Evolutionary conservation across 1,139 yeast species (phyloP).

Genomic region (Kazachstania sp.): DNA sequence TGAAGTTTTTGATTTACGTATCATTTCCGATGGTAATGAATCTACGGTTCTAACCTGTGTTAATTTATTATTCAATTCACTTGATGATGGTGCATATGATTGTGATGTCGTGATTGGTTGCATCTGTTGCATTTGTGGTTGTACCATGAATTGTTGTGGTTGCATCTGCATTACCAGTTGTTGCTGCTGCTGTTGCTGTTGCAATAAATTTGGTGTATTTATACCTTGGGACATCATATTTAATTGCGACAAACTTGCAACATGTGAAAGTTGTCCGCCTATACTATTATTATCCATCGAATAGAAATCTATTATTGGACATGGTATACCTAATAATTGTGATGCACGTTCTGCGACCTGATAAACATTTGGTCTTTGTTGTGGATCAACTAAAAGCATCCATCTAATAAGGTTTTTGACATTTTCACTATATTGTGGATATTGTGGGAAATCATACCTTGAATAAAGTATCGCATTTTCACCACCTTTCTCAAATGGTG

Average conservation of each 20-base stretch:
- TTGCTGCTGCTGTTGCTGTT: neutral
- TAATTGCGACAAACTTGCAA: slow-evolving; percentile 2
- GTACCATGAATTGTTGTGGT: neutral
- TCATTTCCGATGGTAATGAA: neutral
- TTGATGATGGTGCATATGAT: neutral
- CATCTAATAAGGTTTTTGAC: slow-evolving; percentile 53
- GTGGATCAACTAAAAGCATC: slow-evolving; percentile 60
- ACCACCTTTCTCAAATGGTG: slow-evolving; percentile 71
- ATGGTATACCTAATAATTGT: slow-evolving; percentile 45
- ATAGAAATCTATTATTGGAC: slow-evolving; percentile 39
- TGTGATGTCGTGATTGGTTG: neutral
- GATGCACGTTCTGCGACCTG: slow-evolving; percentile 63
- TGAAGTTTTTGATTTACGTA: neutral
- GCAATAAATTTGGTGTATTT: neutral
- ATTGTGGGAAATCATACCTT: slow-evolving; percentile 48
- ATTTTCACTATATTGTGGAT: slow-evolving; percentile 40
- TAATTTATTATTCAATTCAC: neutral
- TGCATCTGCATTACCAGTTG: neutral
- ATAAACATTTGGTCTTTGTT: slow-evolving; percentile 61
- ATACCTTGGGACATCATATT: neutral
- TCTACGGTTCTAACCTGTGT: neutral
- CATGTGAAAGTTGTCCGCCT: neutral
- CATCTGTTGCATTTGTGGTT: neutral
- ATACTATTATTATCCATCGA: neutral
- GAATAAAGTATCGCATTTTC: slow-evolving; percentile 68